Conservation (phyloP, 2,329 filamentous ascomycete species). For the Thielaviopsis cerberus region DNA sequence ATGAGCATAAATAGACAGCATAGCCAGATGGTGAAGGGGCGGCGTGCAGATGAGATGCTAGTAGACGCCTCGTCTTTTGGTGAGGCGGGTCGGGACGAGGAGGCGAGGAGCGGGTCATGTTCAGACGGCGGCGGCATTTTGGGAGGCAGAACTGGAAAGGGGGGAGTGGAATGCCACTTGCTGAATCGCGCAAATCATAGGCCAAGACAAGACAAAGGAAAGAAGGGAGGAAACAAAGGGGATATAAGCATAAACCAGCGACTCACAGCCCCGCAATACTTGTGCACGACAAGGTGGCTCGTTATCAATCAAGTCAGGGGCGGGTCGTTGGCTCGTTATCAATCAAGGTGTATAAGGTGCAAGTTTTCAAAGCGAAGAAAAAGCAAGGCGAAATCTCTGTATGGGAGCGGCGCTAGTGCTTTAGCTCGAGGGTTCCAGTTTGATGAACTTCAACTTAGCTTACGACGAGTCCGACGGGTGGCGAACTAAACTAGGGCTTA, state of each 20-base stretch:
- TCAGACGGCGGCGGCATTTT: neutral
- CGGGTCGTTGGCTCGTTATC: neutral
- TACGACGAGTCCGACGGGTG: neutral
- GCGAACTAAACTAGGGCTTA: no score
- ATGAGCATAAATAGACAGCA: slow-evolving; percentile 12
- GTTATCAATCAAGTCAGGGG: neutral
- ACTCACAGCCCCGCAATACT: neutral
- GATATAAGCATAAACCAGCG: neutral
- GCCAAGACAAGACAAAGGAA: no score
- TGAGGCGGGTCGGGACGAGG: neutral
- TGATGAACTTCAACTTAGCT: neutral
- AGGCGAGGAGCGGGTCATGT: neutral
- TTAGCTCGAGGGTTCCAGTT: neutral
- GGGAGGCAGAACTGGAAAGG: neutral
- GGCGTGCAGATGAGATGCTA: neutral
- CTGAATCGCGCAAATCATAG: no score
- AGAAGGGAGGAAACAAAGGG: no score
- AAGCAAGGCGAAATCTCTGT: no score
- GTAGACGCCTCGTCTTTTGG: neutral
- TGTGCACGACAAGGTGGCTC: neutral
- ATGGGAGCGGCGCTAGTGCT: neutral
- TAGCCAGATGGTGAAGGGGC: neutral
- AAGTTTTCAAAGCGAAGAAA: no score
- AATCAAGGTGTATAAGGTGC: neutral
- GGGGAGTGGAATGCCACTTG: no score